Conservation (phyloP, 2,329 filamentous ascomycete species). For the Didymella sp. region DNA sequence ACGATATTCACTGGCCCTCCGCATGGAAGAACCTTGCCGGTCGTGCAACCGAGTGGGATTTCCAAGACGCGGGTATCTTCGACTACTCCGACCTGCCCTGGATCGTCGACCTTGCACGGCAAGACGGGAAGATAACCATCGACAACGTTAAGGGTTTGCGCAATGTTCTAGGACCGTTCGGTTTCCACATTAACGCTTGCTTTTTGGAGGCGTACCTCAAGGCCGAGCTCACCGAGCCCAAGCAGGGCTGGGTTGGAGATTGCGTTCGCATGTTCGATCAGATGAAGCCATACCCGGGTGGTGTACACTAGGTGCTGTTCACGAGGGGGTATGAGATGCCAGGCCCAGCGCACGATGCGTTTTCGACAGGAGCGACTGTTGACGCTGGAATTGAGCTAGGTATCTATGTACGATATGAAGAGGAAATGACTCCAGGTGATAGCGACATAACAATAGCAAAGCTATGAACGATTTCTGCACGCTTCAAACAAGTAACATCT, state of each 20-base stretch:
- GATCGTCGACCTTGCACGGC: constrained; percentile 25
- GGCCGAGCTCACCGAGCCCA: constrained; percentile 10
- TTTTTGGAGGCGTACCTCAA: constrained; percentile 30
- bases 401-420: neutral
- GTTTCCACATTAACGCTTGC: constrained; percentile 23
- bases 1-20: constrained; percentile 85
- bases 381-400: no score
- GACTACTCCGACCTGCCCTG: constrained; percentile 36
- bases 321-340: neutral
- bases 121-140: constrained; percentile 12
- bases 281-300: constrained; percentile 14
- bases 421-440: no score
- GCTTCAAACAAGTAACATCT: neutral
- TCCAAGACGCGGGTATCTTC: constrained; percentile 28
- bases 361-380: neutral
- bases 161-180: constrained; percentile 8
- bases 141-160: constrained; percentile 11
- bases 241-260: constrained; percentile 6
- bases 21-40: constrained; percentile 55
- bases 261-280: constrained; percentile 22
- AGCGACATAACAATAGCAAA: neutral
- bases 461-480: neutral
- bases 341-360: neutral
- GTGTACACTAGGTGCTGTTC: neutral
- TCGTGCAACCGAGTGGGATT: constrained; percentile 31